Base-by-base conservation (phyloP, 1,284 basidiomycete genomes). In the Heterobasidion parviporum region DNA sequence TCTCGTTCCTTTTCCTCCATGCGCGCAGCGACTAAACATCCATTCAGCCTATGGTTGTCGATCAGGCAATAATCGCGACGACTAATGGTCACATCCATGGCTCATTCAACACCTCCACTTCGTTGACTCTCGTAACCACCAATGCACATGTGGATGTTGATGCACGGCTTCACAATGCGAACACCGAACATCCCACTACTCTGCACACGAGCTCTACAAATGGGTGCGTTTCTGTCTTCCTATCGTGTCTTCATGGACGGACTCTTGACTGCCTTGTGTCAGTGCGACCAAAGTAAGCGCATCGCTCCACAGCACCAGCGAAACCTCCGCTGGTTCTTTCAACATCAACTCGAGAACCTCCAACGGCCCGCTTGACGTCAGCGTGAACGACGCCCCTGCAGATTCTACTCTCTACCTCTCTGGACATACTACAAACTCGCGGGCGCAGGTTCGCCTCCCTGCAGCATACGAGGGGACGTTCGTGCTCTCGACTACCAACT, bases 401-500 rank as follows among this genome's bases (percentile, higher is more conserved):
- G 67, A 72, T 57, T 76, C 73, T 12, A 55, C 62, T n/a, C 67
- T 79, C 38, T 33, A 60, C 54, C 59, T 75, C 53, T 54, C 61
- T 1, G 73, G 68, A 10, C 58, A 58, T 34, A 71, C 76, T 34
- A 61, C 68, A 4, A 63, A 72, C 34, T 66, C 67, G 6, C 66
- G 60, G 1, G 66, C 71, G 2, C 52, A 61, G 18, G 68, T 74
- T 9, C 50, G 59, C 36, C 67, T 79, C 5, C 68, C 74, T 54
- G 55, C 63, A 38, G 69, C 77, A 2, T 79, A 69, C 58, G 76
- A 82, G 57, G 81, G 77, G 15, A 56, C 56, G 2, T 78, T 78
- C 63, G 59, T 60, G 16, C 60, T 72, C 56, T 36, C 60, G 50
- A 68, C 71, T 34, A 61, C 65, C 9, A 54, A 67, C 36, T 49